Evolutionary conservation across 345 rosid species (phyloP), one percentile per base, ranked within the genome.

Genomic region (Hibiscus tridactylites): DNA sequence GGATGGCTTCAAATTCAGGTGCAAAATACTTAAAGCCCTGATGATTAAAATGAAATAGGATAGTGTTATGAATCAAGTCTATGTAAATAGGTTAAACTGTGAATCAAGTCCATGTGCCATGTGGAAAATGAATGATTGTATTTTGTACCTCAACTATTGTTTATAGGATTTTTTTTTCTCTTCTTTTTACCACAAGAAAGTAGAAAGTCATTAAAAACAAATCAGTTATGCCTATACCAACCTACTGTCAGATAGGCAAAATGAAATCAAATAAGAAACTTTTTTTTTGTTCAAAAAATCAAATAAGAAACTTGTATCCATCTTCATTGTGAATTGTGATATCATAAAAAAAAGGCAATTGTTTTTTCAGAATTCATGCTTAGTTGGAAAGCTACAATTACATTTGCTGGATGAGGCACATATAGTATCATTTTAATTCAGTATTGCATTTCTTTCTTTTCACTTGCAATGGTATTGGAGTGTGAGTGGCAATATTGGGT

Each of bases 1-100:
- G 99, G 99, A 90, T 90, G 87, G 87, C 86, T 68, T 87, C 94
- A 65, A 90, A 87, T 79, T 74, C 78, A 62, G 88, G 92, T 76
- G 85, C 88, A 53, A 90, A 85, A 76, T 84, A 79, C 73, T 65
- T 87, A 75, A 83, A 81, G 76, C 81, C 85, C 57, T 82, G 77
- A 83, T 8, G 9, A 2, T 11, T 74, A 1, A 56, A 56, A 56
- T 19, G 61, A 12, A 50, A 50, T 50, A 50, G 54, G 17, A 31
- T n/a, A n/a, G 57, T n/a, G 6, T 6, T 53, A n/a, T 5, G 57
- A 53, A 56, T 56, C 2, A 19, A 19, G 26, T 37, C 42, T 54
- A n/a, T 54, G 26, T 54, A 59, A 11, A 54, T 28, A 59, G 63
- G 63, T 60, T 60, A 29, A 29, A 29, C 13, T 28, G 28, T 60